phyloP scores from a whole-genome alignment of 306 rosid species.

The Ormosia emarginata region DNA sequence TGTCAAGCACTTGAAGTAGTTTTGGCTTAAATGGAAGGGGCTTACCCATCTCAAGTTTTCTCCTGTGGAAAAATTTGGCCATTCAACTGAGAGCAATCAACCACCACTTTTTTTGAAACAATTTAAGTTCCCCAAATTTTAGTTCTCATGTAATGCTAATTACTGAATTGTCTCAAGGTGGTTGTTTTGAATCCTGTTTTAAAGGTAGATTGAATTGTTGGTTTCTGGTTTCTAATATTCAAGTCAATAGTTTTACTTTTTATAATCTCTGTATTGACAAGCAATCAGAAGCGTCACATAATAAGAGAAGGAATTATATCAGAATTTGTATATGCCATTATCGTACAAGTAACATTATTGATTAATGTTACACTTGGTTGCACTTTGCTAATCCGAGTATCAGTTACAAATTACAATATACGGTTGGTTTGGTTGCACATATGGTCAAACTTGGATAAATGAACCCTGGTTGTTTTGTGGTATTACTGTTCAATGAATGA shows the following conservation, averaged over 20 bases:
- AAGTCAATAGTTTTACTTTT: background rate
- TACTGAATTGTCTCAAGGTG: background rate
- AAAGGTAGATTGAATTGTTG: too few species aligned
- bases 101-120: background rate
- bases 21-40: slow-evolving; percentile 11
- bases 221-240: too few species aligned
- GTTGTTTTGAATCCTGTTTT: background rate
- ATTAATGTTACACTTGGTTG: background rate
- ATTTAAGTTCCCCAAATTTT: background rate
- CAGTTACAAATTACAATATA: background rate
- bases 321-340: background rate
- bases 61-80: slow-evolving; percentile 58
- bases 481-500: background rate
- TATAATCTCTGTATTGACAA: background rate
- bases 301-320: background rate
- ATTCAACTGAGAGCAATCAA: slow-evolving; percentile 51
- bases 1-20: slow-evolving; percentile 32
- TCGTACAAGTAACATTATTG: background rate
- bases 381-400: background rate
- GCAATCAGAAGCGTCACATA: background rate
- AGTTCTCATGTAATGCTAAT: background rate
- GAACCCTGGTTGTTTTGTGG: background rate
- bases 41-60: slow-evolving; percentile 25
- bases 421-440: background rate
- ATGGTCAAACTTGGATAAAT: background rate